Base-by-base conservation (phyloP, 2,329 filamentous ascomycete species). In the Celoporthe dispersa region DNA sequence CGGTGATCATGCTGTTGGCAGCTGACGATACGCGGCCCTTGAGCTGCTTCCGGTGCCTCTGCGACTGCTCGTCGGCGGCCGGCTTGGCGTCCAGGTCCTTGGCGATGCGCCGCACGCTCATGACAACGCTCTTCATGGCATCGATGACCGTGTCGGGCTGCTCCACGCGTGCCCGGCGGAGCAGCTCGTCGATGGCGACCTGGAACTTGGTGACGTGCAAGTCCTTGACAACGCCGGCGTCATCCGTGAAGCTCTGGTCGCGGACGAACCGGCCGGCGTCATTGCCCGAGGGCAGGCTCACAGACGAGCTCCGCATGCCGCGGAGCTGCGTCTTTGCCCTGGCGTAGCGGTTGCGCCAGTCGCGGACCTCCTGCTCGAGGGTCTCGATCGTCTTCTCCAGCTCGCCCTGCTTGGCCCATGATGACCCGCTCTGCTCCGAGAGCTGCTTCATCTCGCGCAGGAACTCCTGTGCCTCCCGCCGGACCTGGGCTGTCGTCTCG, bases 161-260 rank as follows among this genome's bases (percentile, higher is more conserved):
- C n/a, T 92, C 88, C 44, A 86, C 86, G 64, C 94, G 90, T 25
- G 94, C 94, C 55, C 86, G 88, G 73, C 91, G 91, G 48, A 99
- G 85, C 53, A 98, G 86, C 76, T 98, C 95, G 77, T 99, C 95
- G 72, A 99, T 92, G 31, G 94, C 89, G 71, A 98, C 91, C 80
- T 99, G 96, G 83, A 97, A 98, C 77, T 93, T 94, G 65, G 95
- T 98, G 74, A 99, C 90, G 78, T 98, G 92, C 16, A 98, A 88
- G 80, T 98, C 96, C 81, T 93, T 94, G 75, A 99, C 90, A 31
- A 96, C 80, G 7, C 96, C 96, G 70, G 90, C 87, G 16, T 91
- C 87, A 51, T 91, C 87, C 31, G 88, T 86, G 73, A 96, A 91
- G 35, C 86, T 88, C 76, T 87, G 87, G 66, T 93, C 90, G 65